Evolutionary conservation across 2,329 filamentous ascomycete species (phyloP).

Genomic region (Colletotrichum shisoi): DNA sequence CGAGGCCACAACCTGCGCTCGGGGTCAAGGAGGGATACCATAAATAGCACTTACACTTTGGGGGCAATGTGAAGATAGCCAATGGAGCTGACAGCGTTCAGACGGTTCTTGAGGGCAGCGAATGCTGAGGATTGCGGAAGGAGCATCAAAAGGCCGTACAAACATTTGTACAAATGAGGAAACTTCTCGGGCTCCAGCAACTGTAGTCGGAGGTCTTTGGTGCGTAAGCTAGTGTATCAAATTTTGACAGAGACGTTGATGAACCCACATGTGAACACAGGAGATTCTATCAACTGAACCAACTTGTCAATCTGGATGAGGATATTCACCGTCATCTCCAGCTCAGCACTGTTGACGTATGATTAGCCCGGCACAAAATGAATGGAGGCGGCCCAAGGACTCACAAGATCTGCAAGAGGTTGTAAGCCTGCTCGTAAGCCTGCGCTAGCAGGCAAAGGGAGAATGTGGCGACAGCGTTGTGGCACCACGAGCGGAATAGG

Average conservation of each 20-base stretch:
- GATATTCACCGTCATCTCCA: constrained; percentile 99
- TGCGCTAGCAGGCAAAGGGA: constrained; percentile 94
- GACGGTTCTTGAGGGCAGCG: constrained; percentile 91
- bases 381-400: constrained; percentile 43
- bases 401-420: constrained; percentile 93
- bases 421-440: constrained; percentile 97
- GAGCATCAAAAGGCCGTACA: constrained; percentile 96
- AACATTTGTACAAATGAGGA: constrained; percentile 94
- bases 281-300: constrained; percentile 94
- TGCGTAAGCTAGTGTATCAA: neutral
- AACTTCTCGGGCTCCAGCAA: constrained; percentile 94
- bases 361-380: neutral
- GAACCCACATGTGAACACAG: constrained; percentile 92
- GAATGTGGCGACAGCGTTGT: constrained; percentile 97
- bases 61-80: constrained; percentile 88
- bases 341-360: constrained; percentile 73
- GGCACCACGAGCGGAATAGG: constrained; percentile 96
- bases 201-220: constrained; percentile 85
- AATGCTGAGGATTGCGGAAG: constrained; percentile 98
- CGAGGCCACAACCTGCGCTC: constrained; percentile 42
- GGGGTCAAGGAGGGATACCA: constrained; percentile 41
- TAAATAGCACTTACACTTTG: constrained; percentile 70
- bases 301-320: constrained; percentile 99
- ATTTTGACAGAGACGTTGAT: neutral
- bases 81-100: constrained; percentile 97